Evolutionary conservation across 2,329 filamentous ascomycete genomes (phyloP), one percentile per base, ranked within the genome.

Genomic region (Colletotrichum sp.): DNA sequence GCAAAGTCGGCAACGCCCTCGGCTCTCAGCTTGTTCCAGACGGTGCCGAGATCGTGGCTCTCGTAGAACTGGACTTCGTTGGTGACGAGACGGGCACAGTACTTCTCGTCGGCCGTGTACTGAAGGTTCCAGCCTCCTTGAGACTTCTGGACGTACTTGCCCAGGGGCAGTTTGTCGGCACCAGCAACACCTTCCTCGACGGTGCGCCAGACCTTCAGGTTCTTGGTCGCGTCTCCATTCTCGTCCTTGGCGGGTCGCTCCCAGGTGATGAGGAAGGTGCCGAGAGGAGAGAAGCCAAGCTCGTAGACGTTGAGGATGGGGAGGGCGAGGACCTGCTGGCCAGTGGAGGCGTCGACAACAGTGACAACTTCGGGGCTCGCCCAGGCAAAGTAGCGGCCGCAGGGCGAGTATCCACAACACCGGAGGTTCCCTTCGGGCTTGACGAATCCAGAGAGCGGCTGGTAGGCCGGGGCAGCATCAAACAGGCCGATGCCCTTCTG

Each of bases 1-100:
- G 96, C 94, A 88, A 98, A 99, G 85, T 97, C 95, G 60, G 93
- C 87, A 73, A 98, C 95, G 75, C 96, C 96, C 87, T 99, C 97
- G 69, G 96, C 95, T 78, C 94, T 93, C 84, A 99, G 89, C 89
- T 98, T 98, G 87, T 98, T 98, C 96, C 96, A 98, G 77, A 98
- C 95, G 64, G 92, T 96, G 80, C 90, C 89, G 82, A 99, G 89
- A 83, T 99, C 93, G 79, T 94, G 91, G 84, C 95, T 97, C 86
- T 98, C 92, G 88, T 96, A 99, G 86, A 99, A 98, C 82, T 99
- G 97, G 72, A 99, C 95, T 89, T 99, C 96, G 84, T 99, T 99
- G 85, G 95, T 98, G 81, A 99, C 96, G 78, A 93, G 90, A 80
- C 97, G 95, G 79, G 96, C 97, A 85, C 96, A 99, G 85, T 95